Base-by-base conservation (phyloP, 2,329 filamentous ascomycete genomes). In the Rhexocercosporidium sp. region DNA sequence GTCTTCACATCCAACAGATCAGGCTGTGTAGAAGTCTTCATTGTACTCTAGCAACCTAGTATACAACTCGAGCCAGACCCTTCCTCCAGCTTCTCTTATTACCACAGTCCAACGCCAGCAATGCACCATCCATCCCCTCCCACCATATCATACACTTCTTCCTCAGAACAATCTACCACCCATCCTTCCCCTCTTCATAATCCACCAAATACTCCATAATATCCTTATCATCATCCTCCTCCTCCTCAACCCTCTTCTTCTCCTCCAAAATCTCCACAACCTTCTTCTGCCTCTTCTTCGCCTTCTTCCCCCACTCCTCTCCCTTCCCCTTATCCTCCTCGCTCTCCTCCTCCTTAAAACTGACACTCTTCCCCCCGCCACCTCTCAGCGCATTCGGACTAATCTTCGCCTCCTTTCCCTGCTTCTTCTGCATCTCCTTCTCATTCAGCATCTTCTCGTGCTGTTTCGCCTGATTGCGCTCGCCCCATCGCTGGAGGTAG, bases 221-320 rank as follows among this genome's bases (percentile, higher is more conserved):
- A 77, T 94, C 90, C 80, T 91, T 90, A 77, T 93, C 90, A 68
- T 90, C 88, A 71, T 92, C 84, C 66, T 90, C 87, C 72, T 90
- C 88, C 73, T 87, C 84, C 71, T 84, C 81, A 72, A 86, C 79
- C 74, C 80, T 78, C 80, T 86, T 82, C 69, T 73, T 71, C 72
- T 73, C 66, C 79, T 92, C 90, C 71, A 88, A 83, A 57, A 83
- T 85, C 73, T 89, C 88, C 69, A 92, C 78, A 74, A 91, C 77
- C 75, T 88, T 85, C 82, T 88, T 88, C 68, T 92, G 81, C 78
- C 91, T 84, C 71, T 86, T 84, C 75, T 90, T 85, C 81, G 93
- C 90, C 73, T 90, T 85, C 77, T 87, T 85, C 71, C 90, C 83
- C 11, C 91, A 90, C 81, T 88, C 91, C 80, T 88, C 88, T 53